Conservation (phyloP, 2,329 filamentous ascomycete species). For the Hypoxylon sp. region DNA sequence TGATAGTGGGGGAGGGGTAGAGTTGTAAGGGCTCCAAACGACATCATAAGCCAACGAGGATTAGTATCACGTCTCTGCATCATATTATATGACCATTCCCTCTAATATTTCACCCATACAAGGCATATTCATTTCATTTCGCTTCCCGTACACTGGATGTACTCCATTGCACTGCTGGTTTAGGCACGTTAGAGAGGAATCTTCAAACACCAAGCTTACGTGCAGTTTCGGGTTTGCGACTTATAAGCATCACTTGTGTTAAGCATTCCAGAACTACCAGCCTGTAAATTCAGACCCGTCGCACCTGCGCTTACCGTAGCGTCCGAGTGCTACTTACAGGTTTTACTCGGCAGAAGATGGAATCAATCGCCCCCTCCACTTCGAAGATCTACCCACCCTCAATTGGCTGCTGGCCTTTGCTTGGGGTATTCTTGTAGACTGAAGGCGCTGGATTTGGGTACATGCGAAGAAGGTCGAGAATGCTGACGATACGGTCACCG, state of each 20-base stretch:
- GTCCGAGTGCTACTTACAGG: too few species aligned
- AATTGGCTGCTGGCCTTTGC: slow-evolving; percentile 66
- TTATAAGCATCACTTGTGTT: neutral
- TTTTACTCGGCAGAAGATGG: too few species aligned
- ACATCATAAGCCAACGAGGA: neutral
- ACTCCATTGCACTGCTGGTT: neutral
- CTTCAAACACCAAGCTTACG: neutral
- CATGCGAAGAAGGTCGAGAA: slow-evolving; percentile 74
- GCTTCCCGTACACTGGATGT: neutral
- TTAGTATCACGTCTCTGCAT: neutral
- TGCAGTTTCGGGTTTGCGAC: neutral
- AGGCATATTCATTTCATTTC: neutral
- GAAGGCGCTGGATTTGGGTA: slow-evolving; percentile 69
- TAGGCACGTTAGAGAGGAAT: neutral
- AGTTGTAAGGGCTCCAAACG: neutral
- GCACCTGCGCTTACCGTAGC: neutral
- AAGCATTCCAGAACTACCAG: neutral
- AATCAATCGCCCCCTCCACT: slow-evolving; percentile 55
- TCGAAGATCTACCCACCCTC: slow-evolving; percentile 65
- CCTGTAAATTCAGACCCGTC: neutral
- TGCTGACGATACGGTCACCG: slow-evolving; percentile 83
- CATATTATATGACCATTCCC: too few species aligned
- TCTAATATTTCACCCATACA: neutral
- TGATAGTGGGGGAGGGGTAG: neutral
- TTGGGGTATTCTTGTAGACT: slow-evolving; percentile 76